Evolutionary conservation across 2,329 filamentous ascomycete genomes (phyloP).

Genomic region (Cytospora paraplurivora): DNA sequence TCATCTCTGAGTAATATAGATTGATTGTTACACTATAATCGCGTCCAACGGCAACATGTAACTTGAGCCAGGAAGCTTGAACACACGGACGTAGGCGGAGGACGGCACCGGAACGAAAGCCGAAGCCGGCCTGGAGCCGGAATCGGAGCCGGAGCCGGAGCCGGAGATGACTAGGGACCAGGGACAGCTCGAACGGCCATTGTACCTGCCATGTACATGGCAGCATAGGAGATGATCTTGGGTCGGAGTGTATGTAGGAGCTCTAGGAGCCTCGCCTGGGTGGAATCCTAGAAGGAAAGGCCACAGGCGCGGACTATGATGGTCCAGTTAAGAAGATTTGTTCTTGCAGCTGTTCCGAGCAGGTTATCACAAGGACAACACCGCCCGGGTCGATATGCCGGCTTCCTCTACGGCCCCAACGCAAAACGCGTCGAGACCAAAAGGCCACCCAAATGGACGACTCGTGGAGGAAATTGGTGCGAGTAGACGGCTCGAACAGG

Average conservation of each 20-base stretch:
- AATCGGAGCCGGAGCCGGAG: neutral
- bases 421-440: conserved; percentile 37
- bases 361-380: conserved; percentile 10
- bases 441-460: conserved; percentile 35
- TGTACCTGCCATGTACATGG: too few species aligned
- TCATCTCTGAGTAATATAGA: too few species aligned
- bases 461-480: conserved; percentile 29
- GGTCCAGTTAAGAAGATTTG: conserved; percentile 33
- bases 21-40: neutral
- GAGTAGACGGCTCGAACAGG: conserved; percentile 29
- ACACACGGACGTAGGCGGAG: neutral
- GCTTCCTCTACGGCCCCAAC: conserved; percentile 34
- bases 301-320: conserved; percentile 41
- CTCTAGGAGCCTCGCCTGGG: conserved; percentile 40
- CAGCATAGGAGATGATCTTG: too few species aligned
- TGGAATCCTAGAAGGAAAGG: conserved; percentile 27
- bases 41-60: neutral
- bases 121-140: neutral
- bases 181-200: neutral
- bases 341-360: conserved; percentile 35
- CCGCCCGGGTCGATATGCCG: conserved; percentile 30
- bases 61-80: neutral
- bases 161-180: neutral
- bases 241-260: conserved; percentile 33
- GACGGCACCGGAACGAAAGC: neutral